Conservation (phyloP, 2,329 filamentous ascomycete species). For the Penicillium nordicum region DNA sequence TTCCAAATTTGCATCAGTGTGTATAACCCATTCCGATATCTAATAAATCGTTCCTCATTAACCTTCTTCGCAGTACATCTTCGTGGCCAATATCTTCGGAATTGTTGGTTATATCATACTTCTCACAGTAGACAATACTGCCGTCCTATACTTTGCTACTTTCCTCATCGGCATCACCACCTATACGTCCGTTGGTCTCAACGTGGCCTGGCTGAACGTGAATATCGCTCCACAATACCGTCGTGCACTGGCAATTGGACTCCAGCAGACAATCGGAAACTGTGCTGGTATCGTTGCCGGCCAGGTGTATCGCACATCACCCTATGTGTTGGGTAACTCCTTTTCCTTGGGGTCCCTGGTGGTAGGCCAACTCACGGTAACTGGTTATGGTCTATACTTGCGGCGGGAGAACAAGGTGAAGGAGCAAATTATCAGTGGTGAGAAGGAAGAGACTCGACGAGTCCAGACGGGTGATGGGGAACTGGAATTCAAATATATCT, state of each 20-base stretch:
- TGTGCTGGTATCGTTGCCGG: slow-evolving; percentile 49
- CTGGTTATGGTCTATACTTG: slow-evolving; percentile 44
- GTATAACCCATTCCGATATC: background rate
- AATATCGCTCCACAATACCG: slow-evolving; percentile 50
- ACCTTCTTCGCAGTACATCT: slow-evolving; percentile 29
- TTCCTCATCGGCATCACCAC: slow-evolving; percentile 50
- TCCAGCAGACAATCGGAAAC: slow-evolving; percentile 49
- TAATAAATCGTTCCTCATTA: slow-evolving; percentile 1
- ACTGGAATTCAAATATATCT: slow-evolving; percentile 50
- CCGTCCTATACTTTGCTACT: slow-evolving; percentile 50
- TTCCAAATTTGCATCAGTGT: slow-evolving; percentile 27
- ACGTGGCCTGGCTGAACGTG: slow-evolving; percentile 49
- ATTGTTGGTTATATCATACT: slow-evolving; percentile 52
- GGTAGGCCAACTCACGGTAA: slow-evolving; percentile 38
- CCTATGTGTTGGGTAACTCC: slow-evolving; percentile 37
- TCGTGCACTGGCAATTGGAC: slow-evolving; percentile 47
- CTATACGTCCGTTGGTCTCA: slow-evolving; percentile 49
- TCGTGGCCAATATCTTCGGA: slow-evolving; percentile 42
- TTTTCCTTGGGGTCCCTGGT: slow-evolving; percentile 39
- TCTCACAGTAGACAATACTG: slow-evolving; percentile 48
- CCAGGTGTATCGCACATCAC: slow-evolving; percentile 43
- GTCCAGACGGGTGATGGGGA: slow-evolving; percentile 48
- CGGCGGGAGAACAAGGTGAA: slow-evolving; percentile 41
- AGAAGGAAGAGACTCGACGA: slow-evolving; percentile 45
- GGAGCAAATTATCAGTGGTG: slow-evolving; percentile 40